These are phyloP conservation scores for Hymenoscyphus fructigenus DNA, from an alignment of 2,329 filamentous ascomycete genomes.

Conservation along the genomic window DNA sequence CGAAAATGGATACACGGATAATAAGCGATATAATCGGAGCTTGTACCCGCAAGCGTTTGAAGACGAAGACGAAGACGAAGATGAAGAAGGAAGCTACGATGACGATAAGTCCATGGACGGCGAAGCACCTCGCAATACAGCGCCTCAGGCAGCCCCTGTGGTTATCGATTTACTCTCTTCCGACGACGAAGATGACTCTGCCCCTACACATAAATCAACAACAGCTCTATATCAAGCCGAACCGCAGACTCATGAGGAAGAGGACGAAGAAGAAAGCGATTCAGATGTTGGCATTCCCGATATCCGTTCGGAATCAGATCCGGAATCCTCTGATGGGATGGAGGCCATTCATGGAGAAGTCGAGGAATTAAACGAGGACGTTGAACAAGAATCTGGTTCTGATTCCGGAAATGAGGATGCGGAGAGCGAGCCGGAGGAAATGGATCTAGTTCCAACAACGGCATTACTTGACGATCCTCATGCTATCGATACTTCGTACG, in stretches of 20 bases:
- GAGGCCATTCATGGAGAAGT: background rate
- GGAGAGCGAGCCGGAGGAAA: background rate
- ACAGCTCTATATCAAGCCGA: background rate
- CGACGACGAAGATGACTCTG: constrained; percentile 35
- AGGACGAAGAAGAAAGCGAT: constrained; percentile 14
- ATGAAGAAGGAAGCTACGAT: constrained; percentile 30
- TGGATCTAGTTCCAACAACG: background rate
- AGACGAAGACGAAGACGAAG: constrained; percentile 12
- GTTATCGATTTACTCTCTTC: constrained; percentile 38
- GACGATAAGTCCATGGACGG: constrained; percentile 29
- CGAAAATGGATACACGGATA: constrained; percentile 10
- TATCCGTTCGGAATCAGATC: background rate
- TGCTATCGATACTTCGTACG: background rate
- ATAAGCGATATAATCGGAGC: constrained; percentile 9
- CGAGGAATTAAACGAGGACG: constrained; percentile 1
- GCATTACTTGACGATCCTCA: background rate
- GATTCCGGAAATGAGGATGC: background rate
- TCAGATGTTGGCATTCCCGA: constrained; percentile 13
- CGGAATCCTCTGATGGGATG: background rate
- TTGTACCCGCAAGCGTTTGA: background rate
- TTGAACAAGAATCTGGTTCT: background rate
- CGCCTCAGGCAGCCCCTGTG: constrained; percentile 15
- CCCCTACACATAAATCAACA: background rate
- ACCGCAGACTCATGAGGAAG: background rate
- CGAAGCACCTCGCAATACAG: constrained; percentile 6